Base-by-base conservation (phyloP, 1,284 basidiomycete genomes). In the Cutaneotrichosporon mucoides region DNA sequence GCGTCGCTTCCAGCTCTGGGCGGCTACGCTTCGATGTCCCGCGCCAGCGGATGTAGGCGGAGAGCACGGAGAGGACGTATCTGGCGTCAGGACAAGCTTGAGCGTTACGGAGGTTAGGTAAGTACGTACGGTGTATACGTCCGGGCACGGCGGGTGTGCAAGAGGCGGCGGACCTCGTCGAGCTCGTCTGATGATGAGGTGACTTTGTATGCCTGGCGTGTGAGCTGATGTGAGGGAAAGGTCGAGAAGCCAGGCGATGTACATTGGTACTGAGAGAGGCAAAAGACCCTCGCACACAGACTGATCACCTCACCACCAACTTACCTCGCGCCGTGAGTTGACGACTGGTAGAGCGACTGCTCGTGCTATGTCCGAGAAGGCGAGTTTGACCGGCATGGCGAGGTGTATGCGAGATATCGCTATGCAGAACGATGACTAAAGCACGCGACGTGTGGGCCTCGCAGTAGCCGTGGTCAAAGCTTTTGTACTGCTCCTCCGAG, bases 61-160 rank as follows among this genome's bases (percentile, higher is more conserved):
- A 47, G 10, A 55, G 37, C n/a, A 55, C 53, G 38, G 53, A 38
- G 6, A 55, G 45, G 37, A 48, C 53, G 37, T 55, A 55, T 34
- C 51, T 53, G 51, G 24, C 24, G 24, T 24, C 24, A 24, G 24
- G 3, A 3, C 24, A 24, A 24, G 24, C 24, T 2, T 24, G 24
- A 24, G 24, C 3, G 24, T 24, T 24, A 3, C 24, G 24, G 24
- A 3, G 24, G n/a, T n/a, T 40, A 7, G 40, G 40, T 40, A 53
- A 37, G 36, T 1, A 43, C 51, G n/a, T 34, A 53, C 51, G 53
- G 53, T 4, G 53, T 36, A 24, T 55, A 47, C 4, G 16, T 36
- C 10, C 37, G n/a, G 24, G 37, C 53, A 4, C 37, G 44, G 6
- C 35, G 15, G 6, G 53, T 46, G 37, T 55, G 45, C 16, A 55